These are phyloP conservation scores for Saturnispora serradocipensis DNA, from an alignment of 805 yeast genomes.

Conservation along the genomic window DNA sequence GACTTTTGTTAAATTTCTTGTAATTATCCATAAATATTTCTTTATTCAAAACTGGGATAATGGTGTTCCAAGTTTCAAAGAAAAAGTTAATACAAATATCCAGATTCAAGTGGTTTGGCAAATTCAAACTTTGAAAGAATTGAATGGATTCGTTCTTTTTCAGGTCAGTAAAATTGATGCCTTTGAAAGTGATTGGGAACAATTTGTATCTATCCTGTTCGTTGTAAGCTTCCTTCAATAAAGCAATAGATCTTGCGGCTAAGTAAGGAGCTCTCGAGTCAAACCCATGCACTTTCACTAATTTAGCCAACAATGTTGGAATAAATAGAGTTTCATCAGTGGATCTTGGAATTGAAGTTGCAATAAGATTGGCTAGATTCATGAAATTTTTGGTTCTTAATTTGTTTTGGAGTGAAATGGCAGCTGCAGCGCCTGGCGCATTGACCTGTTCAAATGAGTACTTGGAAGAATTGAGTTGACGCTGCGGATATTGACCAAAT, in stretches of 20 bases:
- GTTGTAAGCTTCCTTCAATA: slow-evolving; percentile 44
- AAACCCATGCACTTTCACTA: slow-evolving; percentile 65
- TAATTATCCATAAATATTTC: slow-evolving; percentile 59
- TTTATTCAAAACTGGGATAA: slow-evolving; percentile 62
- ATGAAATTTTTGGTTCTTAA: slow-evolving; percentile 35
- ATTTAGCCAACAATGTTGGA: slow-evolving; percentile 59
- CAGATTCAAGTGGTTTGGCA: slow-evolving; percentile 48
- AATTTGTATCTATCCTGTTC: slow-evolving; percentile 27
- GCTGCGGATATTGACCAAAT: slow-evolving; percentile 7
- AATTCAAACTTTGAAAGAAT: slow-evolving; percentile 35
- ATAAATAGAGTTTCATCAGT: slow-evolving; percentile 72
- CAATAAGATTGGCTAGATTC: slow-evolving; percentile 49
- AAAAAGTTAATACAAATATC: slow-evolving; percentile 61
- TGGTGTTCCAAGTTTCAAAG: slow-evolving; percentile 70
- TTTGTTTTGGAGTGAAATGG: slow-evolving; percentile 43
- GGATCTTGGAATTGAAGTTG: slow-evolving; percentile 65
- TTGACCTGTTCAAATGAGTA: slow-evolving; percentile 52
- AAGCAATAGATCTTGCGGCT: slow-evolving; percentile 63
- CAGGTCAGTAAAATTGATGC: slow-evolving; percentile 31
- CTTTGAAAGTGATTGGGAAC: slow-evolving; percentile 26
- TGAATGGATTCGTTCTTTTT: slow-evolving; percentile 33
- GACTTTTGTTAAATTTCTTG: slow-evolving; percentile 33
- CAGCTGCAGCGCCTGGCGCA: slow-evolving; percentile 72
- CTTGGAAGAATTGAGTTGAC: slow-evolving; percentile 10
- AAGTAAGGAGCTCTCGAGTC: slow-evolving; percentile 60